Percentiles rank a stretch among this genome's conserved stretches.
Evolutionary conservation across 306 rosid genomes (phyloP).

Genomic region (Vigna mungo): DNA sequence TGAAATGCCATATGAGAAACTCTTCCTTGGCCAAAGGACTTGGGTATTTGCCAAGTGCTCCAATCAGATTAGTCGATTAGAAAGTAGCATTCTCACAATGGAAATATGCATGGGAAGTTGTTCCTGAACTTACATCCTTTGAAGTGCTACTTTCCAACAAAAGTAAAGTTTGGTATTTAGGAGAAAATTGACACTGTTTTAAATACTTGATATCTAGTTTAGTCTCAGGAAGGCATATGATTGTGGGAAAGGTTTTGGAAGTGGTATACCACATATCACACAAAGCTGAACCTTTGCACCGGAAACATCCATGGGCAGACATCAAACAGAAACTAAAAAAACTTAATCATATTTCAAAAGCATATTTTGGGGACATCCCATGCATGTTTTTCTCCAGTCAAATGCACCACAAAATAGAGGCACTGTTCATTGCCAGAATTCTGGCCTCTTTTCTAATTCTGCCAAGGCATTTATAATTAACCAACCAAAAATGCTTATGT

Average conservation of each 20-base stretch:
- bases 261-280: neutral
- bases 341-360: neutral
- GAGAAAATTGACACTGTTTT: neutral
- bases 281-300: neutral
- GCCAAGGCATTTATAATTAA: constrained; percentile 3
- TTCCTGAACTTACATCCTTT: neutral
- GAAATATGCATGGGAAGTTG: neutral
- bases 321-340: neutral
- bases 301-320: neutral
- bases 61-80: constrained; percentile 11
- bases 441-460: too few species aligned
- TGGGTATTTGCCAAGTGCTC: neutral
- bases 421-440: neutral
- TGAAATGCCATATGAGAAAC: constrained; percentile 2
- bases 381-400: constrained; percentile 15
- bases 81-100: constrained; percentile 10
- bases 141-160: neutral
- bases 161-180: neutral
- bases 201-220: neutral
- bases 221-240: neutral
- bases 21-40: constrained; percentile 11
- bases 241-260: neutral
- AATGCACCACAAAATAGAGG: neutral
- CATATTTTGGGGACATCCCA: neutral
- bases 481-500: neutral